Percentiles rank a stretch among this genome's conserved stretches.
Conservation (phyloP, 2,329 filamentous ascomycete genomes). For the Zymoseptoria ardabiliae region DNA sequence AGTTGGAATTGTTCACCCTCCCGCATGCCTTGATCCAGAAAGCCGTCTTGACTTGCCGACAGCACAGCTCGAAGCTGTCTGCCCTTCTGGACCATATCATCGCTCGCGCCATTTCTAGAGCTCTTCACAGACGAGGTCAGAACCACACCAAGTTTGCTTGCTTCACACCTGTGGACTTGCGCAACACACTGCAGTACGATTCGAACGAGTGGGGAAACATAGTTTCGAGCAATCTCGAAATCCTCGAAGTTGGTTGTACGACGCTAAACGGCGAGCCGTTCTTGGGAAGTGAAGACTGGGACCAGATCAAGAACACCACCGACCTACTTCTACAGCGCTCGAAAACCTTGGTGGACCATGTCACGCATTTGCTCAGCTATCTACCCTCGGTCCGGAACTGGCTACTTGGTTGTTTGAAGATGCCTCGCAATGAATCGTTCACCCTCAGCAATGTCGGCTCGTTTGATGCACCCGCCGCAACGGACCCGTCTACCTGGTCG, state of each 20-base stretch:
- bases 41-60: conserved; percentile 27
- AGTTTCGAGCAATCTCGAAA: conserved; percentile 20
- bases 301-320: conserved; percentile 27
- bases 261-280: neutral
- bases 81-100: conserved; percentile 36
- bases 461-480: conserved; percentile 23
- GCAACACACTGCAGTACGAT: conserved; percentile 29
- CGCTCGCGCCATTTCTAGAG: conserved; percentile 31
- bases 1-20: conserved; percentile 15
- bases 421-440: conserved; percentile 35
- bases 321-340: conserved; percentile 29
- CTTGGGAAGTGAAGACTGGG: conserved; percentile 28
- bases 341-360: conserved; percentile 31
- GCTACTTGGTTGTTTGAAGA: conserved; percentile 33
- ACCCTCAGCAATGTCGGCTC: conserved; percentile 41
- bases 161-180: conserved; percentile 37
- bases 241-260: neutral
- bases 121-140: conserved; percentile 17
- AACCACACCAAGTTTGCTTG: conserved; percentile 31
- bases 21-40: conserved; percentile 20
- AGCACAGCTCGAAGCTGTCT: conserved; percentile 36
- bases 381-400: conserved; percentile 34
- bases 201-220: conserved; percentile 32
- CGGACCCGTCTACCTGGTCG: conserved; percentile 2
- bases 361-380: conserved; percentile 40